Percentiles rank a stretch among this genome's conserved stretches.
Conservation (phyloP, 768 basidiomycete genomes). For the Dendrothele bispora region DNA sequence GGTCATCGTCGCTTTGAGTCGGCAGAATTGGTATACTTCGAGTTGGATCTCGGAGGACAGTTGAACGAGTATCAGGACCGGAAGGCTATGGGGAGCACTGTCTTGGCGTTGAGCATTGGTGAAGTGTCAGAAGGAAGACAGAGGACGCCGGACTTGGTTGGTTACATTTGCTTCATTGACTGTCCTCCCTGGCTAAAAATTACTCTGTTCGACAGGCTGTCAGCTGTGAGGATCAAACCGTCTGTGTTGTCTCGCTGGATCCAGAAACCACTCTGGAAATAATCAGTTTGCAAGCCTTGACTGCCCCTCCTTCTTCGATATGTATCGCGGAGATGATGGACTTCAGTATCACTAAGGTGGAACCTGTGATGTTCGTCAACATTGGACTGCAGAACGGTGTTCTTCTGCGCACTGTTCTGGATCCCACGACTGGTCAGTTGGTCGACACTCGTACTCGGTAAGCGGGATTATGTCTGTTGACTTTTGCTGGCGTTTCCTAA, state of each 20-base stretch:
- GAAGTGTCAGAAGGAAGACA: slow-evolving; percentile 95
- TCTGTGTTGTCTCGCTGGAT: slow-evolving; percentile 95
- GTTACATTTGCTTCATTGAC: slow-evolving; percentile 23
- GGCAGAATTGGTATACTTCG: slow-evolving; percentile 98
- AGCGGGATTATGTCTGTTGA: slow-evolving; percentile 18
- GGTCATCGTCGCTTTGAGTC: slow-evolving; percentile 93
- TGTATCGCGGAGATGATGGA: slow-evolving; percentile 98
- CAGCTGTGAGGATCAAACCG: slow-evolving; percentile 98
- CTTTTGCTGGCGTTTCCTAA: too few relatives aligned
- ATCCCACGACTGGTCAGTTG: slow-evolving; percentile 90
- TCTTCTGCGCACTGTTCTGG: slow-evolving; percentile 90
- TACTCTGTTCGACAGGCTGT: too few relatives aligned
- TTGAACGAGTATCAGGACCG: slow-evolving; percentile 97
- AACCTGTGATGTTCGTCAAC: slow-evolving; percentile 96
- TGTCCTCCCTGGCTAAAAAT: slow-evolving; percentile 7
- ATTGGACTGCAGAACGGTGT: slow-evolving; percentile 97
- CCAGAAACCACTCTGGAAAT: slow-evolving; percentile 94
- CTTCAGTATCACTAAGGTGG: slow-evolving; percentile 92
- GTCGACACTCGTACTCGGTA: slow-evolving; percentile 95
- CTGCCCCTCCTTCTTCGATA: slow-evolving; percentile 92
- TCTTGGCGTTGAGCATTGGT: slow-evolving; percentile 87
- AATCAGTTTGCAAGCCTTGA: slow-evolving; percentile 93
- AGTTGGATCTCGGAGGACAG: slow-evolving; percentile 93
- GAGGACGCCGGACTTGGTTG: slow-evolving; percentile 86
- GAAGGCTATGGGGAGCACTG: slow-evolving; percentile 95